Base-by-base conservation (phyloP, 2,329 filamentous ascomycete genomes). In the Penicillium sclerotigenum region DNA sequence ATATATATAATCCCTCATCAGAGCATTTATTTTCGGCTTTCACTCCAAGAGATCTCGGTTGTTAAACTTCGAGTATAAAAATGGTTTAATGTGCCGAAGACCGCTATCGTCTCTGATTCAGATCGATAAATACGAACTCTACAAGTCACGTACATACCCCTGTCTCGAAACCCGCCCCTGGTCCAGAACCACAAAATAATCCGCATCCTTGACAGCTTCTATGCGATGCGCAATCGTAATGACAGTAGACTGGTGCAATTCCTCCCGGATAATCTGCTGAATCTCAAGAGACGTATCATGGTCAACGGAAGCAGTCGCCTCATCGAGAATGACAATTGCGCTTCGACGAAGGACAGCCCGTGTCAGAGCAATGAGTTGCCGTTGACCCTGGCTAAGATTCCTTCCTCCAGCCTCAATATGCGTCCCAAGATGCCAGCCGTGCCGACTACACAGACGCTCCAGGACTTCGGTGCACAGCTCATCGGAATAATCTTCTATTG, bases 271-370 rank as follows among this genome's bases (percentile, higher is more conserved):
- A 8, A 74, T 68, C 46, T 71, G 68, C 61, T 75, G 72, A 5
- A 74, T 73, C 40, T 74, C 72, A n/a, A 73, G 64, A 16, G 84
- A 83, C 1, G 84, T 87, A 59, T 86, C 83, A 50, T 80, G 77
- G 67, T 88, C 85, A 59, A 87, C 85, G 47, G 81, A 84, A 2
- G 85, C 84, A 2, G 85, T 87, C 3, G 85, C 85, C 64, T 88
- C 86, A 63, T 88, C 86, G 65, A 88, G 78, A 48, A 88, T 81
- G 10, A 88, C 76, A 59, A 88, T 80, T 0, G 82, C 74, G 56
- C 82, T 85, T n/a, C 81, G 73, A 9, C 85, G 72, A 45, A 88
- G 69, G 51, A 88, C 79, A 0, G 86, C 84, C n/a, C 86, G 70
- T 0, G 85, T 82, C 1, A 88, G 74, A 0, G 84, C 85, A 3